Base-by-base conservation (phyloP, 2,329 filamentous ascomycete species). In the Colletotrichum limetticola region DNA sequence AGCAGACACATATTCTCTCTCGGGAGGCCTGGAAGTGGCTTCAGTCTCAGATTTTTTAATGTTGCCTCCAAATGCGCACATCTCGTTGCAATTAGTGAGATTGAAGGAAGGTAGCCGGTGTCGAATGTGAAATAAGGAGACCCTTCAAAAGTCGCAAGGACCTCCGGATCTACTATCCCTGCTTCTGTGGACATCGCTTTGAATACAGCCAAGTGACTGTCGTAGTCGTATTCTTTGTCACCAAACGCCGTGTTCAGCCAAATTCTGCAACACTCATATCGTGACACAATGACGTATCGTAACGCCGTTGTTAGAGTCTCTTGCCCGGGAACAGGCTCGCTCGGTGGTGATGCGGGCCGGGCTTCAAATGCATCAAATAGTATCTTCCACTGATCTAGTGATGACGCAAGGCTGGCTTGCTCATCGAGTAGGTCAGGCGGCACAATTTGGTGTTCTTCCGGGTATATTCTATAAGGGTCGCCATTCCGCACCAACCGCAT, bases 211-310 rank as follows among this genome's bases (percentile, higher is more conserved):
- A 49, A 26, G 8, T 70, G 24, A 24, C 19, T 30, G 1, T 30
- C 14, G 19, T 70, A 55, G 9, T 66, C 67, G 2, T 70, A 49
- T 1, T 5, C 24, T 9, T 35, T 42, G 8, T n/a, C 7, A 0
- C 49, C 63, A 3, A 67, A 35, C 1, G 63, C 68, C 14, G 57
- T 67, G 9, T 71, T 67, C 12, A 61, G 11, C 68, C 63, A 71
- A 11, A 57, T 46, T 11, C 55, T 59, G 7, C 68, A 71, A 8
- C 46, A 61, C 12, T 56, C 57, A 35, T 55, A 57, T 11, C 68
- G 56, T 11, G n/a, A 46, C 7, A 30, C 12, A 7, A 71, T 63
- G 0, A 67, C 6, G 49, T 42, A 67, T 9, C 49, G 49, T 16
- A 56, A 26, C 5, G 55, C 53, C 14, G 55, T 49, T 4, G 56